Conservation (phyloP, 192 early-diverging fungal genomes). For the Umbelopsis vinacea region DNA sequence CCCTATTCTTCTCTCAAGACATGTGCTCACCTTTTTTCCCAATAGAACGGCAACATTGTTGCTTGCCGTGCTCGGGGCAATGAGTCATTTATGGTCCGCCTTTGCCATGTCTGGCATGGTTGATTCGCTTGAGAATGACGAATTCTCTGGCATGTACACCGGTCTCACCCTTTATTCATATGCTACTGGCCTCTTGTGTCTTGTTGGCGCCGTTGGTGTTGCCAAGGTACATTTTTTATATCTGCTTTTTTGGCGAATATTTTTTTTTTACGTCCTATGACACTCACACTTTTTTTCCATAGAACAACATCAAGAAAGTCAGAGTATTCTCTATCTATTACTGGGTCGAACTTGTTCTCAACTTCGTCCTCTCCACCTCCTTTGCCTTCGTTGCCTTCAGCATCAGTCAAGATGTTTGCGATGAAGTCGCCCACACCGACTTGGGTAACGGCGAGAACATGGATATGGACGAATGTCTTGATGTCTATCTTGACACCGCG, state of each 20-base stretch:
- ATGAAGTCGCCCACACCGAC: conserved; percentile 25
- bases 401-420: conserved; percentile 32
- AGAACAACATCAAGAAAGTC: conserved; percentile 36
- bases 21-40: background rate
- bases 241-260: background rate
- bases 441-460: conserved; percentile 19
- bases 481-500: conserved; percentile 33
- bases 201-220: conserved; percentile 36
- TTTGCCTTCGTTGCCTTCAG: conserved; percentile 33
- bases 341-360: conserved; percentile 35
- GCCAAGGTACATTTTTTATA: conserved; percentile 24
- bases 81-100: conserved; percentile 33
- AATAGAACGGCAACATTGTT: conserved; percentile 37
- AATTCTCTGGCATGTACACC: conserved; percentile 22
- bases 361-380: conserved; percentile 30
- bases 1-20: background rate
- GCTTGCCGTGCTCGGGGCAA: conserved; percentile 30
- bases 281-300: background rate
- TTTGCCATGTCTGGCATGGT: conserved; percentile 30
- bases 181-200: conserved; percentile 33
- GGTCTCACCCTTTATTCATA: conserved; percentile 35
- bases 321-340: conserved; percentile 32
- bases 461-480: conserved; percentile 33
- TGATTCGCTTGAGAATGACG: conserved; percentile 25
- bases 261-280: background rate